Percentiles rank a stretch among this genome's conserved stretches.
phyloP scores from a whole-genome alignment of 306 rosid species.

The Castanea mollissima region DNA sequence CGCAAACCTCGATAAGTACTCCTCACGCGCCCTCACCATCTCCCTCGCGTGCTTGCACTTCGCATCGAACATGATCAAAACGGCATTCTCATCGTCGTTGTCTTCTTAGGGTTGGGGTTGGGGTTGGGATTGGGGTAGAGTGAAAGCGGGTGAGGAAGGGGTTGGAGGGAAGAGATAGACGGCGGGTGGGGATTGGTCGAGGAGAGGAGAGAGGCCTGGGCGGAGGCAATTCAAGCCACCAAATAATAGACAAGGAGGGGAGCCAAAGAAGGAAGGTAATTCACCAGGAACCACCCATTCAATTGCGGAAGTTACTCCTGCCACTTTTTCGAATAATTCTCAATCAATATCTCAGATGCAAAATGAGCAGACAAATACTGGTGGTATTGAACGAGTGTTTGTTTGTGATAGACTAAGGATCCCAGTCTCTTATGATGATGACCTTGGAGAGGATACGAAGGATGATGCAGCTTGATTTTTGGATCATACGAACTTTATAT shows the following conservation, averaged over 20 bases:
- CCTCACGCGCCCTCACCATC: no score
- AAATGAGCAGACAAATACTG: constrained; percentile 36
- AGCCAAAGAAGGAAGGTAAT: constrained; percentile 34
- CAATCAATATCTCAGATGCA: constrained; percentile 17
- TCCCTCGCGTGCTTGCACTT: no score
- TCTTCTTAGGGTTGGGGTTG: no score
- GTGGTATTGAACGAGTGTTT: constrained; percentile 34
- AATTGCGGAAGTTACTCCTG: not conserved
- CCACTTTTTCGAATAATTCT: constrained; percentile 16
- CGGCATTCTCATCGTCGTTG: no score
- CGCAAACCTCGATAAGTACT: no score
- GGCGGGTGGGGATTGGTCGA: no score
- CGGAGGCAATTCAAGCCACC: constrained; percentile 80
- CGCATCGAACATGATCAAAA: no score
- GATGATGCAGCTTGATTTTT: constrained; percentile 31
- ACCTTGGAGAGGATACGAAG: constrained; percentile 35
- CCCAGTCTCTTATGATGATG: constrained; percentile 81
- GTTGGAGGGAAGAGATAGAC: no score
- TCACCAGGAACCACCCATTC: constrained; percentile 24
- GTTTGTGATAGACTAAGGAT: constrained; percentile 68
- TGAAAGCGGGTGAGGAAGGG: no score
- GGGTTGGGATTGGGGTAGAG: no score
- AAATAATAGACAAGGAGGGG: constrained; percentile 25
- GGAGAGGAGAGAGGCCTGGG: not conserved
- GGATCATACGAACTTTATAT: not conserved